Evolutionary conservation across 768 basidiomycete species (phyloP), one percentile per base, ranked within the genome.

Genomic region (Phlegmacium glaucopus): DNA sequence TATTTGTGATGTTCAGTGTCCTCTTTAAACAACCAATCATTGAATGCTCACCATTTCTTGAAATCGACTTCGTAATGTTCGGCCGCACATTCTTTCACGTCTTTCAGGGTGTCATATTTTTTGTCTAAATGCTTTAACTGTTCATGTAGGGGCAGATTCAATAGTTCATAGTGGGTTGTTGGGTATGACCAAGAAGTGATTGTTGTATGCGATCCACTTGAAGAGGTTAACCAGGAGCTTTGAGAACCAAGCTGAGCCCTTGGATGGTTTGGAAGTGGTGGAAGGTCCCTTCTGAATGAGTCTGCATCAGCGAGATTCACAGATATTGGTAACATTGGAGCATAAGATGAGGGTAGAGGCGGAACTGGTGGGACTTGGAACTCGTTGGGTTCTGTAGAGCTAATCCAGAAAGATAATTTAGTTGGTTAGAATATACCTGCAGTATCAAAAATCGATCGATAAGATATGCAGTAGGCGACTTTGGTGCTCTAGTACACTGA

Each of bases 141-240:
- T 37, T 45, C 42, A 25, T 54, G 28, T 9, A 59, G n/a, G 57
- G 10, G 41, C 32, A 9, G 42, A 34, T 30, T 32, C 30, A 32
- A 13, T 32, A 32, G 30, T 8, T 13, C 13, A 8, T 13, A 32
- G 9, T n/a, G n/a, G n/a, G n/a, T n/a, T n/a, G n/a, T n/a, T n/a
- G n/a, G 55, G 4, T 88, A 65, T 1, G 87, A 86, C 71, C n/a
- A n/a, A n/a, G n/a, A n/a, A n/a, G n/a, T n/a, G n/a, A n/a, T n/a
- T n/a, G n/a, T n/a, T n/a, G n/a, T 66, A 38, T 78, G 80, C 9
- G 82, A 78, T 9, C 72, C 79, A 38, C 77, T 72, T 6, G 76
- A 75, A 4, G 84, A 85, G 0, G 83, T 83, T 47, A 90, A 62
- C 87, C 87, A 89, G 4, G 87, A 90, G 13, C 71, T 79, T 60